Base-by-base conservation (phyloP, 805 yeast genomes). In the Ogataea wickerhamii region DNA sequence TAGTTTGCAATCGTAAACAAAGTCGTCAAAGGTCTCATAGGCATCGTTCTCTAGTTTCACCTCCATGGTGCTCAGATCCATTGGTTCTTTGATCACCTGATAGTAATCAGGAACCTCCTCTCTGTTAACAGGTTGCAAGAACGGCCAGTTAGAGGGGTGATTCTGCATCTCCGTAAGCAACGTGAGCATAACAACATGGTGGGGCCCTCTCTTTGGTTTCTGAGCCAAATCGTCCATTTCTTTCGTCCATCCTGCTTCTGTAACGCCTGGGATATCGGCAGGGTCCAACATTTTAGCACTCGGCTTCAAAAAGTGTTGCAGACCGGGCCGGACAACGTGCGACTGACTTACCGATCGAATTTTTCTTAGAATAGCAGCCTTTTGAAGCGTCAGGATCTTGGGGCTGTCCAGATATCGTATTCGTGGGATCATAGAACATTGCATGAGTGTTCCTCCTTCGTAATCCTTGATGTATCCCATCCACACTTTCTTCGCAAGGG, bases 361-460 rank as follows among this genome's bases (percentile, higher is more conserved):
- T 59, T 91, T 89, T 49, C 81, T 73, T 58, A 85, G 78, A 17
- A 93, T 79, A 4, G 98, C 96, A 1, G 96, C 97, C 55, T 84
- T 87, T 59, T 93, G 98, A 19, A 89, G 66, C 37, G 93, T 66
- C 36, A 93, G 63, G 28, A 93, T 87, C 60, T 88, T 91, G 2
- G 83, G 82, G 48, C 87, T 82, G 59, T 93, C 98, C 36, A 93
- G 67, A 61, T 93, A 93, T 48, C 98, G 75, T 40, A 87, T 80
- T 34, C 78, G 70, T 1, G 97, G 97, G 36, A 93, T 68, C 94
- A 91, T 89, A 1, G 91, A 66, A 58, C 98, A 93, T 66, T 93
- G 98, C 97, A 93, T 91, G 44, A 93, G 67, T 1, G 98, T 93
- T 52, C 98, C 98, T 18, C 99, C 99, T 65, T 93, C 99, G 63